Evolutionary conservation across 306 rosid species (phyloP).

Genomic region (Prosopis cineraria): DNA sequence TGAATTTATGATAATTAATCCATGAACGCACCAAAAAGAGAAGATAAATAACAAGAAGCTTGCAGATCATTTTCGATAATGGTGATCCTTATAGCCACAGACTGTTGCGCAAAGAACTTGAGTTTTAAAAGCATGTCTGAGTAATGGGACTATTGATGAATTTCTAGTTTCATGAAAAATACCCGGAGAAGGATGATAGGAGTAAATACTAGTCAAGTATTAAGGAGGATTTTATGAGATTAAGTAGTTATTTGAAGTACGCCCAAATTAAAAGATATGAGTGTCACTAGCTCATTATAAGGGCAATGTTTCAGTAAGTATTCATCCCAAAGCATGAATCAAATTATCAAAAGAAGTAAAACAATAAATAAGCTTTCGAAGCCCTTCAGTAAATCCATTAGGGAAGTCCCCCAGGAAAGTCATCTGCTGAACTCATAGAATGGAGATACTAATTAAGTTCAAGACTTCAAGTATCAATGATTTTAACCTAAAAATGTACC

Average conservation of each 20-base stretch:
- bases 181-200: neutral
- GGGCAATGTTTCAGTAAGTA: neutral
- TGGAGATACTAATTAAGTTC: too few relatives aligned
- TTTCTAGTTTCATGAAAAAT: neutral
- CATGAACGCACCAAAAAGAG: neutral
- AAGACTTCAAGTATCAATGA: neutral
- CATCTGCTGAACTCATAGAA: neutral
- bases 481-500: slow-evolving; percentile 49
- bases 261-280: neutral
- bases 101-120: neutral
- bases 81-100: neutral
- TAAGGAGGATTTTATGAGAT: neutral
- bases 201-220: neutral
- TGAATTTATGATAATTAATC: neutral
- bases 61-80: neutral
- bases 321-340: too few relatives aligned
- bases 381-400: neutral
- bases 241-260: neutral
- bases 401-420: neutral
- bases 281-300: neutral
- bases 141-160: neutral
- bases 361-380: neutral
- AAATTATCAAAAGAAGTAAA: too few relatives aligned
- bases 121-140: neutral
- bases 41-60: neutral